These are phyloP conservation scores for Pestalotiopsis fici DNA, from an alignment of 2,329 filamentous ascomycete genomes.

Conservation along the genomic window DNA sequence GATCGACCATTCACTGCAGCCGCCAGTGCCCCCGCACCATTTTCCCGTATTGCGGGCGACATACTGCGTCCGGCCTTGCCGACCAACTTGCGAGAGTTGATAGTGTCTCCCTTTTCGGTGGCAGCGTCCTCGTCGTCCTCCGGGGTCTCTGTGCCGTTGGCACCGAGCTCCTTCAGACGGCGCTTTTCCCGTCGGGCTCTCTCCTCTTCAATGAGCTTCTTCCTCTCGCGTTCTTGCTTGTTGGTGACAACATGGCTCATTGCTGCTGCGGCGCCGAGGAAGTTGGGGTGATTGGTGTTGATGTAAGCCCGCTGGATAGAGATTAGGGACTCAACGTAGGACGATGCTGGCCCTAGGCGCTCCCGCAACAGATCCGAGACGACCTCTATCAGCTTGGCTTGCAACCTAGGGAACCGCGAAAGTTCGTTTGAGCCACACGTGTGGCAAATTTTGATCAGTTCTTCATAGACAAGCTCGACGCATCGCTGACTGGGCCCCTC, in stretches of 20 bases:
- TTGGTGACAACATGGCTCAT: conserved; percentile 97
- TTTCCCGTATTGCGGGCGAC: conserved; percentile 77
- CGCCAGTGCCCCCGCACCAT: conserved; percentile 60
- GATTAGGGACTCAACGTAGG: conserved; percentile 94
- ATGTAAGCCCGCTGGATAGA: conserved; percentile 98
- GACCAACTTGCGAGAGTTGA: conserved; percentile 62
- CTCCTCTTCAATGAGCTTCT: conserved; percentile 77
- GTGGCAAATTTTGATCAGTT: conserved; percentile 98
- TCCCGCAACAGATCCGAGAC: conserved; percentile 95
- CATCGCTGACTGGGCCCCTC: conserved; percentile 95
- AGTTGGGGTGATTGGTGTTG: conserved; percentile 99
- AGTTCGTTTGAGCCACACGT: conserved; percentile 96
- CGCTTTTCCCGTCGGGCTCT: conserved; percentile 82
- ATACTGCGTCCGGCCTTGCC: conserved; percentile 71
- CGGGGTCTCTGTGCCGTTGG: conserved; percentile 69
- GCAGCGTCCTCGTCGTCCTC: conserved; percentile 67
- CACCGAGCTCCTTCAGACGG: conserved; percentile 78
- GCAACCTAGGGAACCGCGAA: conserved; percentile 85
- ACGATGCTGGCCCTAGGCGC: conserved; percentile 83
- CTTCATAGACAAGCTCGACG: conserved; percentile 97
- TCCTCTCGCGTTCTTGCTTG: conserved; percentile 92
- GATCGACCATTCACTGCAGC: conserved; percentile 70
- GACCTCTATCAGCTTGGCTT: conserved; percentile 96
- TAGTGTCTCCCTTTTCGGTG: conserved; percentile 53
- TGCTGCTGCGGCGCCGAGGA: conserved; percentile 91